Percentiles rank a stretch among this genome's conserved stretches.
Evolutionary conservation across 176 grass and related monocot species (phyloP).

Genomic region (Musa schizocarpa): DNA sequence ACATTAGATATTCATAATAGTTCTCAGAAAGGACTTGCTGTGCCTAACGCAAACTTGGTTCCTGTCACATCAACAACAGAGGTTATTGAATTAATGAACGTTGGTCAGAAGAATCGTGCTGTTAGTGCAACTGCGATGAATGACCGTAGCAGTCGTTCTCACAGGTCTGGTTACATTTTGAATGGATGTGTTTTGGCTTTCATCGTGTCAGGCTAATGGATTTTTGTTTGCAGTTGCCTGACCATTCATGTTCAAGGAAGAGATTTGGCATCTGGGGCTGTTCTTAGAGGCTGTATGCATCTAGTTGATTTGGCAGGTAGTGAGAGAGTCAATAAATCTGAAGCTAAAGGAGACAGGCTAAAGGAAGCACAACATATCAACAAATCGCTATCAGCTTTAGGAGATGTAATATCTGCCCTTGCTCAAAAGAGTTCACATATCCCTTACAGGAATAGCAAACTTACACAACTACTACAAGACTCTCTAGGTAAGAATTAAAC

Average conservation of each 20-base stretch:
- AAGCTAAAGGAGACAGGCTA: constrained; percentile 17
- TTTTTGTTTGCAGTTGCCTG: constrained; percentile 18
- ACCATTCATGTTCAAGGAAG: constrained; percentile 20
- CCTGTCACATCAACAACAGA: constrained; percentile 63
- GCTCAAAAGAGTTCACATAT: constrained; percentile 20
- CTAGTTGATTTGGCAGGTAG: constrained; percentile 25
- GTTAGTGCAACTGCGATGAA: constrained; percentile 87
- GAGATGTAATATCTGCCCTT: constrained; percentile 24
- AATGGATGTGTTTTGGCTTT: background rate
- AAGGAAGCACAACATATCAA: constrained; percentile 21
- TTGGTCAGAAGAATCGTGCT: constrained; percentile 84
- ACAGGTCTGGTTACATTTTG: constrained; percentile 39
- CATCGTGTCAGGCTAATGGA: background rate
- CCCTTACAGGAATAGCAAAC: constrained; percentile 22
- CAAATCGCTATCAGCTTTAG: constrained; percentile 19
- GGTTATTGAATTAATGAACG: constrained; percentile 87
- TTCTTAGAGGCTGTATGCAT: constrained; percentile 17
- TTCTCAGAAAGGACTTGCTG: constrained; percentile 92
- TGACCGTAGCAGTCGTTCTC: constrained; percentile 93
- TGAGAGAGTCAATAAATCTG: constrained; percentile 19
- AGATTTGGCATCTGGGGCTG: constrained; percentile 10
- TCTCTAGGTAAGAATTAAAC: constrained; percentile 8
- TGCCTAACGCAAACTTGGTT: constrained; percentile 83
- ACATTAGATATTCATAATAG: constrained; percentile 92
- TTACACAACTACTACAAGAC: constrained; percentile 19